These are phyloP conservation scores for Ceriops decandra DNA, from an alignment of 345 rosid species.

Conservation along the genomic window DNA sequence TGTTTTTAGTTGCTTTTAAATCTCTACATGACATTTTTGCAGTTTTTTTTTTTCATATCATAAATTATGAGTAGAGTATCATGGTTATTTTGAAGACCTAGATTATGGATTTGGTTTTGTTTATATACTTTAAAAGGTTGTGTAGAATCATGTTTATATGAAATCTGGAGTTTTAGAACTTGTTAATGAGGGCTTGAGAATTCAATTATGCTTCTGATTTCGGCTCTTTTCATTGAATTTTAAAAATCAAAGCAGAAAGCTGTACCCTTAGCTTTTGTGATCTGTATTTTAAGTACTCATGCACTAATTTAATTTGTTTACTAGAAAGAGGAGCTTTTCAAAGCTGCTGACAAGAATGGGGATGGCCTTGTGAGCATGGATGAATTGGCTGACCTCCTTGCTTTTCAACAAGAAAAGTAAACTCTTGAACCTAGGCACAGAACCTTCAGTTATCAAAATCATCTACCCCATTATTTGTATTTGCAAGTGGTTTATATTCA, in stretches of 20 bases:
- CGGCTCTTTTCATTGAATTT: not conserved
- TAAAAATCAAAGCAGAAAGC: not conserved
- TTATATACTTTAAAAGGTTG: not conserved
- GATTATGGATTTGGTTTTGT: not conserved
- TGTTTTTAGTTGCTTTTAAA: constrained; percentile 7
- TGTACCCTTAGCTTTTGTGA: not conserved
- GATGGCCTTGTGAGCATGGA: constrained; percentile 88
- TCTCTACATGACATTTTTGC: constrained; percentile 2
- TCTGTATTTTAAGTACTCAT: too few species aligned
- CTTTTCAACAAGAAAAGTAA: constrained; percentile 84
- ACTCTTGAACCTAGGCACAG: constrained; percentile 9
- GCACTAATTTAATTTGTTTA: constrained; percentile 19
- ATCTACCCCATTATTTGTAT: not conserved
- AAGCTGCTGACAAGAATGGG: constrained; percentile 82
- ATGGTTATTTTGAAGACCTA: not conserved
- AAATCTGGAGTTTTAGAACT: constrained; percentile 2
- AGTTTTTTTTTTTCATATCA: not conserved
- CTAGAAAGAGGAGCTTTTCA: constrained; percentile 91
- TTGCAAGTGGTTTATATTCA: not conserved
- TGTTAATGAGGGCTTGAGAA: constrained; percentile 4
- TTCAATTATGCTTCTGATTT: constrained; percentile 1
- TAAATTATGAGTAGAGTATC: not conserved
- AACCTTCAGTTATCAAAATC: constrained; percentile 7
- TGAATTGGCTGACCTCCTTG: constrained; percentile 89
- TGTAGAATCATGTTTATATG: not conserved